These are phyloP conservation scores for Ascochyta pisi DNA, from an alignment of 2,329 filamentous ascomycete genomes.

Conservation along the genomic window DNA sequence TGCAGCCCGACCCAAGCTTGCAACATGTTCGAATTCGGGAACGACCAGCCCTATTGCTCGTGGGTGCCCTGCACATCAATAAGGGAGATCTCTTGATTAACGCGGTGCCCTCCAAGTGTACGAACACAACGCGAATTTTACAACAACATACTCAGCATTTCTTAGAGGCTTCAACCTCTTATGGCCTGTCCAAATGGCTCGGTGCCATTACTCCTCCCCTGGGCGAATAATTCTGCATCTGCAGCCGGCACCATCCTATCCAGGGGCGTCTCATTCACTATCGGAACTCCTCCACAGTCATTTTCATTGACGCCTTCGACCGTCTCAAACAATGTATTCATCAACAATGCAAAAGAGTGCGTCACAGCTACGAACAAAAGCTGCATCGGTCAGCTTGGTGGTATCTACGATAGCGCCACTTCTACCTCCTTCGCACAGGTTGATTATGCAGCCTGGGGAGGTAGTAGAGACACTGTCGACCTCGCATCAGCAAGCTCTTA, in stretches of 20 bases:
- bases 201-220: slow-evolving; percentile 24
- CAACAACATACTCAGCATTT: no score
- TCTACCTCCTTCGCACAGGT: slow-evolving; percentile 25
- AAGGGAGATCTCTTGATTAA: no score
- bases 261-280: slow-evolving; percentile 24
- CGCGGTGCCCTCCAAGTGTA: no score
- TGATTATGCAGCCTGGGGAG: slow-evolving; percentile 21
- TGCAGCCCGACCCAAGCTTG: no score
- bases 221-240: slow-evolving; percentile 26
- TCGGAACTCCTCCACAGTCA: slow-evolving; percentile 25
- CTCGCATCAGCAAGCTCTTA: slow-evolving; percentile 20
- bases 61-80: no score
- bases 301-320: slow-evolving; percentile 29
- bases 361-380: slow-evolving; percentile 23
- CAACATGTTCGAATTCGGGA: no score
- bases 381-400: slow-evolving; percentile 26
- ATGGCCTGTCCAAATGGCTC: slow-evolving; percentile 29
- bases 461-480: slow-evolving; percentile 23
- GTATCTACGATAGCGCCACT: slow-evolving; percentile 21
- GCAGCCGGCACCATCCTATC: slow-evolving; percentile 20
- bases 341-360: slow-evolving; percentile 25
- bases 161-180: no score
- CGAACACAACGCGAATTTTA: no score
- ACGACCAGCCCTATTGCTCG: no score
- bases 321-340: slow-evolving; percentile 21